These are phyloP conservation scores for Extremus antarcticus DNA, from an alignment of 495 filamentous ascomycete species.

Conservation along the genomic window DNA sequence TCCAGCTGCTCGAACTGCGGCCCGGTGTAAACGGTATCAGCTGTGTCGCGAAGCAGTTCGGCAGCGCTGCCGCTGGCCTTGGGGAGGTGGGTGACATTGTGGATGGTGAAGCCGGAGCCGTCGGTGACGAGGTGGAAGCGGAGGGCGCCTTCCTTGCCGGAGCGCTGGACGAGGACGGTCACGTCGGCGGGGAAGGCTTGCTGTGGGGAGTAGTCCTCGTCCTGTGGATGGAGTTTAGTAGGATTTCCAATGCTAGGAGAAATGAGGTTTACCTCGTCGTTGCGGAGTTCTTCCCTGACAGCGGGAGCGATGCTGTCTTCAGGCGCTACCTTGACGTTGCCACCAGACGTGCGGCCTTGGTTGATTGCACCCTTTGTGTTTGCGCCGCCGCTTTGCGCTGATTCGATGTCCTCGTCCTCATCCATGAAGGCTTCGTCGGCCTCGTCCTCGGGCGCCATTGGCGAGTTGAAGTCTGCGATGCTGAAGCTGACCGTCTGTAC, in stretches of 20 bases:
- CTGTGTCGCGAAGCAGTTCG: slow-evolving; percentile 29
- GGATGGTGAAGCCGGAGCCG: slow-evolving; percentile 78
- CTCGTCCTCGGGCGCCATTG: slow-evolving; percentile 46
- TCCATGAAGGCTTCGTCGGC: slow-evolving; percentile 33
- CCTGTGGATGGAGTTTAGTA: not conserved
- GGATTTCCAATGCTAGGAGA: not conserved
- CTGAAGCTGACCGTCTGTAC: slow-evolving; percentile 66
- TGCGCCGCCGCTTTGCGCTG: slow-evolving; percentile 39
- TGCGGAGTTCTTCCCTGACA: slow-evolving; percentile 43
- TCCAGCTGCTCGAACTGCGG: slow-evolving; percentile 91
- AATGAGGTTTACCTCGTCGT: slow-evolving; percentile 23
- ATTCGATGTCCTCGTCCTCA: slow-evolving; percentile 23
- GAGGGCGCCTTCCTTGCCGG: slow-evolving; percentile 58
- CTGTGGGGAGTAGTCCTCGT: slow-evolving; percentile 3
- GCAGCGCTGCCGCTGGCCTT: slow-evolving; percentile 55
- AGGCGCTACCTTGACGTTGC: slow-evolving; percentile 43
- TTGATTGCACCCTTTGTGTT: slow-evolving; percentile 45
- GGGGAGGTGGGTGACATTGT: slow-evolving; percentile 80
- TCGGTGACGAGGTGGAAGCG: slow-evolving; percentile 78
- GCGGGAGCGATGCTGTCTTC: slow-evolving; percentile 49
- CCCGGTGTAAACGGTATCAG: slow-evolving; percentile 58
- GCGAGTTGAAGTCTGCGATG: slow-evolving; percentile 73
- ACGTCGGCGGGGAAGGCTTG: slow-evolving; percentile 68
- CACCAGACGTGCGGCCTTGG: slow-evolving; percentile 36
- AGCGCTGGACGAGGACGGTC: slow-evolving; percentile 79